Evolutionary conservation across 495 filamentous ascomycete genomes (phyloP).

Genomic region (Trichoderma orchidacearum): DNA sequence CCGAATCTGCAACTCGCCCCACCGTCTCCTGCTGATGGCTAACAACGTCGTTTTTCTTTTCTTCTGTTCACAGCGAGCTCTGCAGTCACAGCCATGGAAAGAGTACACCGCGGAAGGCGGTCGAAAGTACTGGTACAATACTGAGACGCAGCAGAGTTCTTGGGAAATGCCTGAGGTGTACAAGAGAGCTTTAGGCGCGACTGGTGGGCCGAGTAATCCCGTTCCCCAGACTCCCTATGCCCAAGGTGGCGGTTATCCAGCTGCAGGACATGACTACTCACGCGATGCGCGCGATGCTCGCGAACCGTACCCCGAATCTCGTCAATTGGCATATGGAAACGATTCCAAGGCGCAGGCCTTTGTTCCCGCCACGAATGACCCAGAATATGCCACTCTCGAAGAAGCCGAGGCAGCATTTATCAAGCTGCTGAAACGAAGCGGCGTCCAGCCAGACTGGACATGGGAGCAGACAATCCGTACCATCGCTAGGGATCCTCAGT

Average conservation of each 20-base stretch:
- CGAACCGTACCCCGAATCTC: slow-evolving; percentile 48
- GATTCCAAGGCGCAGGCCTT: slow-evolving; percentile 49
- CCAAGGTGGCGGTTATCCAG: slow-evolving; percentile 8
- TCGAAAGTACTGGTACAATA: slow-evolving; percentile 88
- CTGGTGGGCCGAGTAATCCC: slow-evolving; percentile 32
- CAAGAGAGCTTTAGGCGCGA: slow-evolving; percentile 49
- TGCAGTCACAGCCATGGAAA: slow-evolving; percentile 80
- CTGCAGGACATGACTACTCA: slow-evolving; percentile 17
- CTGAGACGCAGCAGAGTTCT: slow-evolving; percentile 77
- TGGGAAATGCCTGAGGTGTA: slow-evolving; percentile 91
- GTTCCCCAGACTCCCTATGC: slow-evolving; percentile 13
- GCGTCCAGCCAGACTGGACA: slow-evolving; percentile 78
- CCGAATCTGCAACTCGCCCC: neutral
- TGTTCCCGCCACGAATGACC: slow-evolving; percentile 53
- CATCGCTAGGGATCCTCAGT: slow-evolving; percentile 88
- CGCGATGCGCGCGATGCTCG: slow-evolving; percentile 14
- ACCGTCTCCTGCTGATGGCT: neutral
- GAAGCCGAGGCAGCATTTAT: slow-evolving; percentile 91
- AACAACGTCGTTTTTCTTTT: slow-evolving; percentile 4
- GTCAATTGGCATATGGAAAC: slow-evolving; percentile 56
- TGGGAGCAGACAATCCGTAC: slow-evolving; percentile 85
- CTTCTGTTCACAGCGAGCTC: slow-evolving; percentile 45
- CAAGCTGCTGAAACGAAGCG: slow-evolving; percentile 74
- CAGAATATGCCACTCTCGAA: slow-evolving; percentile 72
- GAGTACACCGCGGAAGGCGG: slow-evolving; percentile 80